phyloP scores from a whole-genome alignment of 192 early-diverging fungal genomes.

The Rhizophagus prolifer region DNA sequence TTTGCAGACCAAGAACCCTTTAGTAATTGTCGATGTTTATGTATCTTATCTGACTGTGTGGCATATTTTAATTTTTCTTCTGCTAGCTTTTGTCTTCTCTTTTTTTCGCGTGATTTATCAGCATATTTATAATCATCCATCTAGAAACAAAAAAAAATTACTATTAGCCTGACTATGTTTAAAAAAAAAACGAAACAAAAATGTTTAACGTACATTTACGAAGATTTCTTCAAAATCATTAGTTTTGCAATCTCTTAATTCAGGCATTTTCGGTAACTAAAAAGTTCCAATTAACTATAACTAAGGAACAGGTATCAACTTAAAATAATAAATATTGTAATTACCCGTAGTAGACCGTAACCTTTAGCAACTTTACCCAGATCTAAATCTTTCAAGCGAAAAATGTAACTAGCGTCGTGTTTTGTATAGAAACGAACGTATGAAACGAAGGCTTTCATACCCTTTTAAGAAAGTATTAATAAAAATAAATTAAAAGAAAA shows the following conservation, averaged over 20 bases:
- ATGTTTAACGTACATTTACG: conserved; percentile 1
- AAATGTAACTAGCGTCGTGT: conserved; percentile 93
- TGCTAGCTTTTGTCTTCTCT: conserved; percentile 56
- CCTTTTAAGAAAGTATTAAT: conserved; percentile 33
- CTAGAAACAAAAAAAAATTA: conserved; percentile 35
- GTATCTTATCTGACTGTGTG: not conserved
- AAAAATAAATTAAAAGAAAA: not conserved
- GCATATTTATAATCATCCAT: conserved; percentile 64
- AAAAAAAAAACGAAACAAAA: not conserved
- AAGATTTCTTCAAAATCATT: conserved; percentile 28
- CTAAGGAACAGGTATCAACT: not conserved
- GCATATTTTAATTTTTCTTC: conserved; percentile 30
- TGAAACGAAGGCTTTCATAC: conserved; percentile 83
- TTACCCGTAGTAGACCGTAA: conserved; percentile 71
- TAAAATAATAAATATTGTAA: not conserved
- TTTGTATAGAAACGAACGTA: conserved; percentile 91
- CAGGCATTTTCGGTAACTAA: conserved; percentile 91
- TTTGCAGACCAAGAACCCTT: conserved; percentile 72
- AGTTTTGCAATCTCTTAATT: conserved; percentile 63
- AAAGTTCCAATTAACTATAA: conserved; percentile 6
- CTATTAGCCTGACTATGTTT: not conserved
- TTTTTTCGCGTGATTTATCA: conserved; percentile 69
- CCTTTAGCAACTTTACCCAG: conserved; percentile 71
- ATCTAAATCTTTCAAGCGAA: conserved; percentile 82
- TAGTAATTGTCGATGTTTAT: not conserved